These are phyloP conservation scores for Dimocarpus longan DNA, from an alignment of 345 rosid genomes.

Conservation along the genomic window DNA sequence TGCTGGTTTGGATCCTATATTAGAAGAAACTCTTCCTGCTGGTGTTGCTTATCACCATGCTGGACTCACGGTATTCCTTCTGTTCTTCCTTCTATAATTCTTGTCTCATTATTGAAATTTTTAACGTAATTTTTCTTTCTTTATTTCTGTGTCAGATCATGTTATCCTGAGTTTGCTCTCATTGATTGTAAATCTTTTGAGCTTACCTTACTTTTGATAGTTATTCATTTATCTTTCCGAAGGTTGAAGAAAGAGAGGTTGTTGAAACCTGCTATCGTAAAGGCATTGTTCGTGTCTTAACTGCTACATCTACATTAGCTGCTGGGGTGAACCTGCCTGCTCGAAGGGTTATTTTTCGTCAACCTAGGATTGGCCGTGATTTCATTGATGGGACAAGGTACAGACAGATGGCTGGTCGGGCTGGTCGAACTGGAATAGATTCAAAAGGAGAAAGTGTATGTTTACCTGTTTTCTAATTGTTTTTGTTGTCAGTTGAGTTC, in stretches of 20 bases:
- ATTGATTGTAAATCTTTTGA: slow-evolving; percentile 9
- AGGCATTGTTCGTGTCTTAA: slow-evolving; percentile 87
- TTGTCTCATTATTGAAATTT: slow-evolving; percentile 1
- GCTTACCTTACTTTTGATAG: not conserved
- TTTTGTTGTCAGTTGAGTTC: slow-evolving; percentile 1
- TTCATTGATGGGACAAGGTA: slow-evolving; percentile 97
- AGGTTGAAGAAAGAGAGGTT: slow-evolving; percentile 98
- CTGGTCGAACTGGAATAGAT: slow-evolving; percentile 99
- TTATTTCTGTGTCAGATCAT: slow-evolving; percentile 12
- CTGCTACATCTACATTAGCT: slow-evolving; percentile 98
- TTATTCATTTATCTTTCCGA: slow-evolving; percentile 27
- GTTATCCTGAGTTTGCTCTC: not conserved
- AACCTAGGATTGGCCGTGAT: slow-evolving; percentile 95
- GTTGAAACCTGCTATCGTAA: slow-evolving; percentile 89
- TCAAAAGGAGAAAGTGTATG: slow-evolving; percentile 98
- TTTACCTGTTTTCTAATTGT: slow-evolving; percentile 18
- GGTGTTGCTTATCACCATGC: slow-evolving; percentile 99
- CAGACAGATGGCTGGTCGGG: slow-evolving; percentile 99
- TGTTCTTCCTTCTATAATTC: slow-evolving; percentile 26
- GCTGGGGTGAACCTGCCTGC: slow-evolving; percentile 99
- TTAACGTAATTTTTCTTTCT: slow-evolving; percentile 14
- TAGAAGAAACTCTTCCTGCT: slow-evolving; percentile 90
- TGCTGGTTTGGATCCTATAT: slow-evolving; percentile 84
- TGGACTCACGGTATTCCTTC: slow-evolving; percentile 83
- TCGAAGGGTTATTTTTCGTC: slow-evolving; percentile 96